Evolutionary conservation across 306 rosid genomes (phyloP), one percentile per base, ranked within the genome.

Genomic region (Oemleria cerasiformis): DNA sequence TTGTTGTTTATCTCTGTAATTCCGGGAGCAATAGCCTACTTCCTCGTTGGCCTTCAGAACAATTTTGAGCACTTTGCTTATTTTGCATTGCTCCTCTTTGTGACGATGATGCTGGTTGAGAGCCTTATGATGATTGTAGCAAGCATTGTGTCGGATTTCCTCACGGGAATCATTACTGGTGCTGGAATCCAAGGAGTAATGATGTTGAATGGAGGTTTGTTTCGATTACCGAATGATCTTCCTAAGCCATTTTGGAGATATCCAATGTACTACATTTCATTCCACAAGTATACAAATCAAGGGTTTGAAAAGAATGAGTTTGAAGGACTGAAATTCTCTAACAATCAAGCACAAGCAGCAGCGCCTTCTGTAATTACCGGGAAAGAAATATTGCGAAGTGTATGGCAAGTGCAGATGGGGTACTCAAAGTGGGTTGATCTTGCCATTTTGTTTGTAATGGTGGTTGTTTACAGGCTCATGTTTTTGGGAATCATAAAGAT

Each of bases 41-140:
- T 50, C 77, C 88, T 89, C 6, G 72, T 79, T 21, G 87, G 87
- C 9, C 82, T 89, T 13, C 87, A 89, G 36, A 76, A 50, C 43
- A 74, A 84, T 16, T 1, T 59, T 2, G 82, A 76, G 0, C 85
- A 85, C 69, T 85, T 85, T 56, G 56, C 79, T 16, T 85, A 65
- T 78, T 83, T 89, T 6, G 43, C 77, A 8, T 21, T 73, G 30
- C 73, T 83, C 2, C 86, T 86, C 34, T 86, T 89, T 50, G 69
- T 65, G 17, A 42, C 64, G 30, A 67, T 81, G 77, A 73, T 81
- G 75, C 51, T 81, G 79, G 96, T 87, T 2, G 92, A 89, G 70
- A 83, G 92, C 84, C 75, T 85, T 0, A 89, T 89, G 96, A 83
- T 89, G 90, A 78, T 87, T 21, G 87, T 89, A 36, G 88, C 84